Evolutionary conservation across 1,284 basidiomycete genomes (phyloP), one percentile per base, ranked within the genome.

Genomic region (Coriolopsis trogii): DNA sequence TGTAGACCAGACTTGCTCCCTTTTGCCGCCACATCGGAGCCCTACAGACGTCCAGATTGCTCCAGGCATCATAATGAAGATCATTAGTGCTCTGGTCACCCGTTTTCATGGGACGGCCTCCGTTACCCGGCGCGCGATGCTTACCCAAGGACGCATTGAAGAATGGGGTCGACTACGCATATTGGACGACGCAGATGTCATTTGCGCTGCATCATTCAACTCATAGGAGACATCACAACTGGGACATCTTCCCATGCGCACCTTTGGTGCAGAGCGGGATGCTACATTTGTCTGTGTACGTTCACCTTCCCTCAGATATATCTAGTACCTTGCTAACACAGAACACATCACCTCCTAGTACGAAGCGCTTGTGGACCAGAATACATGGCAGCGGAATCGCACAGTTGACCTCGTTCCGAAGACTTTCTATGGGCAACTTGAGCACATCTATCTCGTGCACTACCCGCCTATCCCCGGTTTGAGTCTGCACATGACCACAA

Each of bases 381-480:
- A 31, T 50, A n/a, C 43, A 40, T 25, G 43, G 42, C 13, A 39
- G 38, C 40, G n/a, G 24, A 21, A 50, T 41, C 33, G 42, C 43
- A 8, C 12, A 0, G 8, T 47, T 6, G 6, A 30, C 9, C 9
- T 37, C 6, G 7, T 18, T 16, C 0, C 6, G 2, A 8, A n/a
- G 6, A 50, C 55, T 24, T 57, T 57, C 44, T 57, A 53, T 25
- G 55, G 51, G 2, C 51, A 47, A 20, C 40, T 57, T 0, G 21
- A 41, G 23, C 46, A 48, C 13, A 44, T 57, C 16, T 25, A 38
- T 3, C 26, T 20, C 6, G 18, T 56, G 4, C 4, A 26, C 15
- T 25, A 13, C 23, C 39, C 39, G 4, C 39, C 39, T 25, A 40
- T 40, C 6, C 6, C 20, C 2, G 3, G 5, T 34, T n/a, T 21